Evolutionary conservation across 129 eudicot genomes (phyloP).

Genomic region (Oenanthe sinensis): DNA sequence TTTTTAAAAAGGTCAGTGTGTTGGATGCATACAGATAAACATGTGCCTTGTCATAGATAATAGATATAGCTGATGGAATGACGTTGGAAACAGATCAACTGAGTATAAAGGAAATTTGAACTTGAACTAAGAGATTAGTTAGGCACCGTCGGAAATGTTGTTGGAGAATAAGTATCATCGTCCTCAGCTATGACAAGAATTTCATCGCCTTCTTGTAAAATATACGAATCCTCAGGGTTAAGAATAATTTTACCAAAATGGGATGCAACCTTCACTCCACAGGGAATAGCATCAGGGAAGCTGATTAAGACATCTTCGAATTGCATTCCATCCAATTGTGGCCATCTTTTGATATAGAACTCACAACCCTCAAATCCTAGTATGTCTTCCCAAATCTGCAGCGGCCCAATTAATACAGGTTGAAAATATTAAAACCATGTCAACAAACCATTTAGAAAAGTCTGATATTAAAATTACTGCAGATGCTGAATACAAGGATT

Average conservation of each 20-base stretch:
- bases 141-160: slow-evolving; percentile 68
- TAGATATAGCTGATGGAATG: background rate
- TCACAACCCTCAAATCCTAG: slow-evolving; percentile 88
- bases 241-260: slow-evolving; percentile 64
- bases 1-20: background rate
- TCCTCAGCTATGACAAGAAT: slow-evolving; percentile 84
- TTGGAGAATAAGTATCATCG: slow-evolving; percentile 75
- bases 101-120: background rate
- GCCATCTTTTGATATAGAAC: slow-evolving; percentile 84
- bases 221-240: slow-evolving; percentile 77
- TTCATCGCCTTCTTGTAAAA: slow-evolving; percentile 86
- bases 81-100: background rate
- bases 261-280: slow-evolving; percentile 70
- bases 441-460: background rate
- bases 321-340: slow-evolving; percentile 74
- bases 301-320: slow-evolving; percentile 80
- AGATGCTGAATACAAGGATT: background rate
- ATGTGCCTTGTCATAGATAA: background rate
- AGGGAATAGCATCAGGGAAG: slow-evolving; percentile 87
- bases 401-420: background rate
- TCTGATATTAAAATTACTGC: background rate
- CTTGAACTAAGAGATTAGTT: slow-evolving; percentile 20
- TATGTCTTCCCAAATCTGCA: slow-evolving; percentile 88
- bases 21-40: background rate
- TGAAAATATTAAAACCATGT: background rate